Evolutionary conservation across 1,139 yeast genomes (phyloP).

Genomic region (Scheffersomyces parashehatae): DNA sequence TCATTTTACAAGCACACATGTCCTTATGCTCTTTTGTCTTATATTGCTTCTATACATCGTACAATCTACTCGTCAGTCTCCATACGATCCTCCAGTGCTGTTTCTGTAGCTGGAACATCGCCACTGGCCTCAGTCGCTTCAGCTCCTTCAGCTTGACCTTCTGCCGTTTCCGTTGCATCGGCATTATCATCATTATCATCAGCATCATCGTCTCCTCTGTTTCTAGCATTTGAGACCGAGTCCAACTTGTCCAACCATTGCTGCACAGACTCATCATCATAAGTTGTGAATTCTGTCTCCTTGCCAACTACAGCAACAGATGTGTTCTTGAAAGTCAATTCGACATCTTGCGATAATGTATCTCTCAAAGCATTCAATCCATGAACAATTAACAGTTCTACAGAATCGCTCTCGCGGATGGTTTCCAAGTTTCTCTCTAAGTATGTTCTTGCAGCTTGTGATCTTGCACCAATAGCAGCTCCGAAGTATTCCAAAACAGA

Average conservation of each 20-base stretch:
- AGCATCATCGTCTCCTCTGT: constrained; percentile 42
- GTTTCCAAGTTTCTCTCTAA: constrained; percentile 80
- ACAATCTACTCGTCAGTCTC: constrained; percentile 48
- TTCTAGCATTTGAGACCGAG: constrained; percentile 55
- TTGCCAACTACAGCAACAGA: constrained; percentile 90
- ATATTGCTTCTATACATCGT: not conserved
- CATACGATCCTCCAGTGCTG: constrained; percentile 44
- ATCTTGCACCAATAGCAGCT: constrained; percentile 96
- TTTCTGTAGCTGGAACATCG: constrained; percentile 13
- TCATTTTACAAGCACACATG: no score
- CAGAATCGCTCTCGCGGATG: constrained; percentile 56
- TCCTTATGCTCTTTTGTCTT: no score
- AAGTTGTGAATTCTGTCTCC: constrained; percentile 69
- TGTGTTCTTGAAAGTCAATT: constrained; percentile 79
- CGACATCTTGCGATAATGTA: constrained; percentile 92
- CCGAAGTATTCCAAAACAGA: constrained; percentile 89
- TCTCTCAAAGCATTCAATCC: constrained; percentile 93
- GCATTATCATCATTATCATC: constrained; percentile 33
- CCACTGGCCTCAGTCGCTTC: constrained; percentile 13
- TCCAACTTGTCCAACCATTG: constrained; percentile 75
- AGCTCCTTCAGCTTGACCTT: constrained; percentile 13
- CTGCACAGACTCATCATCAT: constrained; percentile 85
- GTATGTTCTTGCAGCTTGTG: constrained; percentile 97
- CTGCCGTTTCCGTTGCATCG: constrained; percentile 14
- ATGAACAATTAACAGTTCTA: constrained; percentile 78